Evolutionary conservation across 305 asterid species (phyloP).

Genomic region (Fraxinus nigra): DNA sequence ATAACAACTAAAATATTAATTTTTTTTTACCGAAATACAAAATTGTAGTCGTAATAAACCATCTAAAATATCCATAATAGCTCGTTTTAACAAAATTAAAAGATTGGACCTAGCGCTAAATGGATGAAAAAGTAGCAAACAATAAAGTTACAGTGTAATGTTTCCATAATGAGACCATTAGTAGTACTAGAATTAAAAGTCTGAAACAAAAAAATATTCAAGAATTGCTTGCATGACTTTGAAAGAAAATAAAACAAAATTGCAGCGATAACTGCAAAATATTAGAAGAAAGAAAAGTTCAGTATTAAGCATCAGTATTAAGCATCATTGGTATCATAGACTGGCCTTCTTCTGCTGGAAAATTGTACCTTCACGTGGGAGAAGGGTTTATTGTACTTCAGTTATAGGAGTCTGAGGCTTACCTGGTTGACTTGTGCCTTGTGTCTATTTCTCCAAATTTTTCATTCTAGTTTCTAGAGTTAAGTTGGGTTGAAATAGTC

Average conservation of each 20-base stretch:
- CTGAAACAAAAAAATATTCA: not conserved
- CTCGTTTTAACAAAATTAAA: not conserved
- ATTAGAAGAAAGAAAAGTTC: not conserved
- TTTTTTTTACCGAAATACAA: not conserved
- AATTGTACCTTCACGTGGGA: not conserved
- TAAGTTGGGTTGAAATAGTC: not conserved
- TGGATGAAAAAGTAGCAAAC: not conserved
- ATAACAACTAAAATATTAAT: not conserved
- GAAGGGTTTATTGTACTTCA: not conserved
- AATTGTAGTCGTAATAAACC: not conserved
- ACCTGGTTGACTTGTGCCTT: not conserved
- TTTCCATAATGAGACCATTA: not conserved
- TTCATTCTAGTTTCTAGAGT: not conserved
- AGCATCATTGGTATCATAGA: not conserved
- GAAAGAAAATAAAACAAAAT: not conserved
- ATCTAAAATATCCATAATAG: not conserved
- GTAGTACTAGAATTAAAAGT: not conserved
- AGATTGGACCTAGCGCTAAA: not conserved
- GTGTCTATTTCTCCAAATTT: not conserved
- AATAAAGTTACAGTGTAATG: not conserved
- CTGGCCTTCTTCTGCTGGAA: not conserved
- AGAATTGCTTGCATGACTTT: not conserved
- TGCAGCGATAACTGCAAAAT: not conserved
- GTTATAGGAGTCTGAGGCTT: not conserved
- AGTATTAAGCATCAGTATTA: not conserved